Evolutionary conservation across 208 protist species (phyloP).

Genomic region (Endotrypanum monterogeii): DNA sequence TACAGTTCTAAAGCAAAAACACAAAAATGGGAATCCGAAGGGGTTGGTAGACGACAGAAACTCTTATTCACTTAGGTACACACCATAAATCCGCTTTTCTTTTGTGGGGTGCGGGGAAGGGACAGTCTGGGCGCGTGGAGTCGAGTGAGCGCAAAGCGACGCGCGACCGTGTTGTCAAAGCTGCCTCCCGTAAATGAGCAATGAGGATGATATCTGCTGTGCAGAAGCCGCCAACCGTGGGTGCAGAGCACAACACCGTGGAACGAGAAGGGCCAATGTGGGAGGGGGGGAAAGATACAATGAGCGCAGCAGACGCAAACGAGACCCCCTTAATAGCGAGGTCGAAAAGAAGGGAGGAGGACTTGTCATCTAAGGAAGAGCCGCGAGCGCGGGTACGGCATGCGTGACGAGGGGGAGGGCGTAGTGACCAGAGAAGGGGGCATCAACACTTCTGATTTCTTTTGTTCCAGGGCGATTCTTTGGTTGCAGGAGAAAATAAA

Average conservation of each 20-base stretch:
- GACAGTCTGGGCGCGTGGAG: neutral
- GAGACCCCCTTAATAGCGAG: neutral
- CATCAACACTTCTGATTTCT: no score
- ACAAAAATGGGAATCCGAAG: neutral
- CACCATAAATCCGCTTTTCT: neutral
- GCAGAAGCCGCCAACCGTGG: neutral
- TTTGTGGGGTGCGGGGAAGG: neutral
- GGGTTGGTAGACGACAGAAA: neutral
- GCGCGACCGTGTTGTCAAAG: neutral
- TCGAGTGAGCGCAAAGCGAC: neutral
- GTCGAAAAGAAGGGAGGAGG: neutral
- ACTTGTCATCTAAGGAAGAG: neutral
- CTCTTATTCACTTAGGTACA: neutral
- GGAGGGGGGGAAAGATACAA: neutral
- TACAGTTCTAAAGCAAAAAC: neutral
- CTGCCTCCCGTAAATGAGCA: neutral
- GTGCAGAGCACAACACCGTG: neutral
- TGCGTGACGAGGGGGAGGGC: no score
- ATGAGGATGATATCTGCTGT: neutral
- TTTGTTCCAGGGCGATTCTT: no score
- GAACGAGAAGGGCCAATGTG: no score
- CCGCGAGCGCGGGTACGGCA: neutral
- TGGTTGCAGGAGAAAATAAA: no score
- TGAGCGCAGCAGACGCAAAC: no score
- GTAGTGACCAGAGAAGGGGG: no score